Base-by-base conservation (phyloP, 192 early-diverging fungal species). In the Coemansia sp. region DNA sequence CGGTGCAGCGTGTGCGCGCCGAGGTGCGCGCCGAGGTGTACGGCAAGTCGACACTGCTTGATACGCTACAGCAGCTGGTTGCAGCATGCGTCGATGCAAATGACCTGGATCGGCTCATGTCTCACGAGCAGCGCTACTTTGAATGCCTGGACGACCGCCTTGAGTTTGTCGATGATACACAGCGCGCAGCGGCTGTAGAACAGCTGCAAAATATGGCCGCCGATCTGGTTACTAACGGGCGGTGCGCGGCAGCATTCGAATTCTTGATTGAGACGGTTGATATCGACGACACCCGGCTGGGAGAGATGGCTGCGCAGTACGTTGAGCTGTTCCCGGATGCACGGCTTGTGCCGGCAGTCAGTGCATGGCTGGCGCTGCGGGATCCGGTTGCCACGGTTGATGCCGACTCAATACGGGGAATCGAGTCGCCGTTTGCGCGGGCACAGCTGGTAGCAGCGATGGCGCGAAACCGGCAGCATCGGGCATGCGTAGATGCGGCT, bases 11-110 rank as follows among this genome's bases (percentile, higher is more conserved):
- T 19, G 75, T 93, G 20, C 69, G 79, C 17, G 55, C 63, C 1
- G 75, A 83, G 28, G 88, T 93, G 1, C 79, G 83, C 45, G 63
- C 57, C 0, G 91, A 96, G 41, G 75, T 92, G 10, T 84, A 79
- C 50, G 64, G 40, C 7, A 60, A 74, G 30, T 90, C 88, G 0
- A 67, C 82, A 34, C 54, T 84, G 17, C 55, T 74, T 19, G 39
- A 50, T 3, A 74, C 70, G 9, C 40, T 73, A 8, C 43, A 43
- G 20, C 54, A 52, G 47, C 54, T 69, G 32, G 40, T 43, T 22
- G 25, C 40, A 45, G 27, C 32, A 53, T 32, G 25, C 36, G 25
- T 61, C 54, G 50, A 12, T 1, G 36, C 31, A 15, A 35, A 26
- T 0, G 39, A 60, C 1, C 26, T 34, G 26, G 42, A 48, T n/a